Conservation (phyloP, 2,329 filamentous ascomycete species). For the Scolecobasidium constrictum region DNA sequence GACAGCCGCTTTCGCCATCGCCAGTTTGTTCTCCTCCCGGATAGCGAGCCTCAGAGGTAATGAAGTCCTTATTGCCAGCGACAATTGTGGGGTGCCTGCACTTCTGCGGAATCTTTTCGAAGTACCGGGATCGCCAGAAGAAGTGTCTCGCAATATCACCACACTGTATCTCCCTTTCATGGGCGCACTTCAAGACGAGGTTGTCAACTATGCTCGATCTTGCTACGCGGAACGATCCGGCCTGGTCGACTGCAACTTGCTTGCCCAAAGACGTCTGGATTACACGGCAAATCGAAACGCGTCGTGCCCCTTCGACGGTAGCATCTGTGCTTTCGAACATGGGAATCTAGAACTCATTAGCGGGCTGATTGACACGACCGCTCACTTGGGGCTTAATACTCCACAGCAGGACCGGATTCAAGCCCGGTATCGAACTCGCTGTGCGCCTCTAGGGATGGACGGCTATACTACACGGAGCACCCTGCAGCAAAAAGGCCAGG, state of each 20-base stretch:
- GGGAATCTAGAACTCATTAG: conserved; percentile 14
- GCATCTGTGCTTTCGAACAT: conserved; percentile 9
- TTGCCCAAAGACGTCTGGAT: background rate
- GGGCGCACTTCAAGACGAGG: background rate
- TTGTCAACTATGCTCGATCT: background rate
- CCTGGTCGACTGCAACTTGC: background rate
- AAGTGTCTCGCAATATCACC: background rate
- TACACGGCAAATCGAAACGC: background rate
- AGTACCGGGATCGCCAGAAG: background rate
- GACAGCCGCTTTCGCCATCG: conserved; percentile 5
- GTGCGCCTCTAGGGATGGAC: conserved; percentile 11
- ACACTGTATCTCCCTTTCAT: too few species aligned
- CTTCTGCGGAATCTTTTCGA: background rate
- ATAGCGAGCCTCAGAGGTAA: conserved; percentile 6
- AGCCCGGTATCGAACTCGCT: conserved; percentile 6
- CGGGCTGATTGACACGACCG: conserved; percentile 14
- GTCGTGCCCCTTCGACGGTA: conserved; percentile 13
- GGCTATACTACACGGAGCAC: conserved; percentile 2
- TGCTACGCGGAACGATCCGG: background rate
- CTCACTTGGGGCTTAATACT: conserved; percentile 16
- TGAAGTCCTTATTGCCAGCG: conserved; percentile 7
- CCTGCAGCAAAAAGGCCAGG: background rate
- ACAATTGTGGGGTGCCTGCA: background rate
- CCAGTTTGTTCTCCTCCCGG: conserved; percentile 10
- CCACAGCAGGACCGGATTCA: conserved; percentile 11